Evolutionary conservation across 805 yeast genomes (phyloP).

Genomic region (Candida nitratophila): DNA sequence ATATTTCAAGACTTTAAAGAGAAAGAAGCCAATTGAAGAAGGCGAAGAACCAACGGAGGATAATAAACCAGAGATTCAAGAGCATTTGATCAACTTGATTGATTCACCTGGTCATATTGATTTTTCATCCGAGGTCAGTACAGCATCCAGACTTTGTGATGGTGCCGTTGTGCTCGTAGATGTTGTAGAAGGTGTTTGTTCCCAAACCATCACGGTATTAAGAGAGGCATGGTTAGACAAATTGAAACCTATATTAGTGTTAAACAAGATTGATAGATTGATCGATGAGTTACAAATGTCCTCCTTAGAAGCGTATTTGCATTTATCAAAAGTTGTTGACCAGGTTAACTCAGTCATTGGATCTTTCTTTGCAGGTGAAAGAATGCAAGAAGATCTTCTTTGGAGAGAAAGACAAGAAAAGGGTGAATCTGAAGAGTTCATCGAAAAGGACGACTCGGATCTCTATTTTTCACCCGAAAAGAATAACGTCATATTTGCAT

Average conservation of each 20-base stretch:
- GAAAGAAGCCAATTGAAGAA: slow-evolving; percentile 16
- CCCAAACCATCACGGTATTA: slow-evolving; percentile 91
- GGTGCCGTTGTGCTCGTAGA: slow-evolving; percentile 95
- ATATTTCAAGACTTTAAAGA: slow-evolving; percentile 66
- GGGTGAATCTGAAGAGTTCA: slow-evolving; percentile 41
- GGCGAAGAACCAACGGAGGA: slow-evolving; percentile 1
- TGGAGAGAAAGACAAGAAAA: slow-evolving; percentile 63
- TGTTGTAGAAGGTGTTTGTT: slow-evolving; percentile 97
- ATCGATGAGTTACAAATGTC: slow-evolving; percentile 75
- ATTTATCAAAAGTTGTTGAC: slow-evolving; percentile 71
- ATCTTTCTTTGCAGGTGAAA: slow-evolving; percentile 84
- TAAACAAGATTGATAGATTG: slow-evolving; percentile 87
- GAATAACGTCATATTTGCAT: slow-evolving; percentile 85
- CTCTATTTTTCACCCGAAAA: slow-evolving; percentile 81
- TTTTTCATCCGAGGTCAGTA: slow-evolving; percentile 91
- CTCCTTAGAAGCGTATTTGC: slow-evolving; percentile 79
- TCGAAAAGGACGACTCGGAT: slow-evolving; percentile 74
- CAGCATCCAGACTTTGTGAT: slow-evolving; percentile 93
- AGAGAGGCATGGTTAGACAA: slow-evolving; percentile 96
- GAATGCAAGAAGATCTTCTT: slow-evolving; percentile 79
- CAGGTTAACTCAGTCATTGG: slow-evolving; percentile 95
- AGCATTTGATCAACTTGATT: slow-evolving; percentile 81
- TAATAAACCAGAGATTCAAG: slow-evolving; percentile 37
- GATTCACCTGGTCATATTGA: slow-evolving; percentile 99
- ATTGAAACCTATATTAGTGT: slow-evolving; percentile 76